Base-by-base conservation (phyloP, 306 rosid genomes). In the Vicia villosa region DNA sequence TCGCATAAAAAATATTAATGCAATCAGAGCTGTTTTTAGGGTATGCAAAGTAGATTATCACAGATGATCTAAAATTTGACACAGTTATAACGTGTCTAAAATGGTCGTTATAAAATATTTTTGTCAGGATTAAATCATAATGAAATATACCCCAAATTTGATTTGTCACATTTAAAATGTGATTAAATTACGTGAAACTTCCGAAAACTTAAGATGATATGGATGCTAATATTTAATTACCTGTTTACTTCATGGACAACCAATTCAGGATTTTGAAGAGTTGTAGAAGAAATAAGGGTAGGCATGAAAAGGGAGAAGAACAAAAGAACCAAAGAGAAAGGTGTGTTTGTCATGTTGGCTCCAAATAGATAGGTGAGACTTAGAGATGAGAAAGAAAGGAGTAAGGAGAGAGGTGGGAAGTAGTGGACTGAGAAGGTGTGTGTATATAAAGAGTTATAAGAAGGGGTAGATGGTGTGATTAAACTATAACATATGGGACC, bases 241-340 rank as follows among this genome's bases (percentile, higher is more conserved):
- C 95, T 85, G 78, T 94, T 92, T 21, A 88, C 96, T 41, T 88
- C 89, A 55, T 86, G 74, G 1, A 83, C 89, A 3, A 87, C 87
- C 7, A 68, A 49, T 41, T 94, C 87, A 26, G 97, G 96, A 74
- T 94, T 78, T 9, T 69, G 88, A 28, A 78, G 61, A 5, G 74
- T 69, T 11, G 84, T 74, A n/a, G 91, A 83, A 78, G 79, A 79
- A 77, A 83, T 74, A 80, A 82, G 76, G 65, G 74, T 10, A 67
- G 83, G 76, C 37, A 68, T 54, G 52, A 74, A 68, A 76, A 87
- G 71, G 75, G 72, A 75, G 74, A 74, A 70, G 88, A 88, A 55
- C n/a, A 82, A 51, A 65, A 85, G 62, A 80, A 70, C 42, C 37
- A 80, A 15, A 71, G 77, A 30, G 69, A 77, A 65, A 8, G 42